Base-by-base conservation (phyloP, 441 rosid genomes). In the Pelargonium myrrhifolium region DNA sequence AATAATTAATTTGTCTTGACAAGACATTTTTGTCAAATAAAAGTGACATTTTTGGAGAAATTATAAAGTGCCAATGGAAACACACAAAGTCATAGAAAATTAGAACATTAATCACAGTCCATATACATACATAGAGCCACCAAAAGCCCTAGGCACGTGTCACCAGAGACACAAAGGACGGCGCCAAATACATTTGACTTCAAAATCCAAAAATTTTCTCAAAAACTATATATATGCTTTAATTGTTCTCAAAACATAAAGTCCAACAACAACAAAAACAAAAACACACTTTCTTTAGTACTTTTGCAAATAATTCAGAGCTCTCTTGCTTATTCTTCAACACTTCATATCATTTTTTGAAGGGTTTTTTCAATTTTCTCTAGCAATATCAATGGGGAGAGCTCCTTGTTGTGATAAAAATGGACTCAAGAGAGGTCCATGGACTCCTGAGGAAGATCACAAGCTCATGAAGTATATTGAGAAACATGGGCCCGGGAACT, bases 381-480 rank as follows among this genome's bases (percentile, higher is more conserved):
- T 14, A 42, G 17, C 53, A 47, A 14, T 24, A 8, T 35, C 31
- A 72, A 92, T 93, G 98, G 98, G 96, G 71, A 87, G 97, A 83
- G 81, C 94, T 55, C 98, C 98, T 65, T 93, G 98, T 77, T 90
- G 97, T 69, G 96, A 87, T 69, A 93, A 90, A 75, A 81, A 85
- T 77, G 96, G 93, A 64, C 84, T 87, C 71, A 92, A 90, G 86
- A 92, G n/a, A 90, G 74, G 81, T 85, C 77, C 94, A 91, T 89
- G 98, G 98, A 88, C 94, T 1, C 72, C 92, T 0, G 97, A 93
- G 65, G 98, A 93, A 72, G 98, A 93, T 70, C 82, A 82, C n/a
- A 90, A 81, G 76, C 97, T 93, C 72, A 79, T 79, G 17, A 73
- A 80, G 56, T 82, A 84, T 65, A 86, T 93, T 72, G 90, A 89